Conservation (phyloP, 495 filamentous ascomycete genomes). For the Aspergillus asperescens region DNA sequence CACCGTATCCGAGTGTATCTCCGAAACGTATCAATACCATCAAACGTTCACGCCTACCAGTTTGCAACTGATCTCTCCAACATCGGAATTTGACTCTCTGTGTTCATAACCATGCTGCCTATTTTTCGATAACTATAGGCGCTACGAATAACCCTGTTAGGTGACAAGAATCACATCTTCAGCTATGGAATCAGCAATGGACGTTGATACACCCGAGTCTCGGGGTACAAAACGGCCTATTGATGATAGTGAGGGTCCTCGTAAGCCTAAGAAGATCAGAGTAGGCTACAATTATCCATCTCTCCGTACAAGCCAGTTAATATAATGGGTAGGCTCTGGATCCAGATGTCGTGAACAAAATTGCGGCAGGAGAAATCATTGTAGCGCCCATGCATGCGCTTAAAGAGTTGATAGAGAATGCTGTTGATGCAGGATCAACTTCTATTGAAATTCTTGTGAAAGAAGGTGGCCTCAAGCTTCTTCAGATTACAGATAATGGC, state of each 20-base stretch:
- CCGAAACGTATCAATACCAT: too few species aligned
- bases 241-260: slow-evolving; percentile 36
- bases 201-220: slow-evolving; percentile 35
- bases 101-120: too few species aligned
- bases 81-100: too few species aligned
- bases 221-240: slow-evolving; percentile 63
- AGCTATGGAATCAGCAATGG: slow-evolving; percentile 45
- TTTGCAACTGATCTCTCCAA: too few species aligned
- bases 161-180: not conserved
- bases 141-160: too few species aligned
- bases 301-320: not conserved
- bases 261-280: slow-evolving; percentile 63
- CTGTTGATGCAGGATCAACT: slow-evolving; percentile 93
- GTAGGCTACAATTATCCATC: slow-evolving; percentile 23
- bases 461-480: slow-evolving; percentile 91
- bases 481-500: slow-evolving; percentile 98
- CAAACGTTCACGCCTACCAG: too few species aligned
- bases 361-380: slow-evolving; percentile 98
- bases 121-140: too few species aligned
- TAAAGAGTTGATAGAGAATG: slow-evolving; percentile 97
- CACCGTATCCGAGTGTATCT: too few species aligned
- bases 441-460: slow-evolving; percentile 87
- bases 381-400: slow-evolving; percentile 94
- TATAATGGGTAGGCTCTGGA: slow-evolving; percentile 63
- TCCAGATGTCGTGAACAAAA: slow-evolving; percentile 97